Evolutionary conservation across 345 rosid genomes (phyloP).

Genomic region (Raphanus sativus): DNA sequence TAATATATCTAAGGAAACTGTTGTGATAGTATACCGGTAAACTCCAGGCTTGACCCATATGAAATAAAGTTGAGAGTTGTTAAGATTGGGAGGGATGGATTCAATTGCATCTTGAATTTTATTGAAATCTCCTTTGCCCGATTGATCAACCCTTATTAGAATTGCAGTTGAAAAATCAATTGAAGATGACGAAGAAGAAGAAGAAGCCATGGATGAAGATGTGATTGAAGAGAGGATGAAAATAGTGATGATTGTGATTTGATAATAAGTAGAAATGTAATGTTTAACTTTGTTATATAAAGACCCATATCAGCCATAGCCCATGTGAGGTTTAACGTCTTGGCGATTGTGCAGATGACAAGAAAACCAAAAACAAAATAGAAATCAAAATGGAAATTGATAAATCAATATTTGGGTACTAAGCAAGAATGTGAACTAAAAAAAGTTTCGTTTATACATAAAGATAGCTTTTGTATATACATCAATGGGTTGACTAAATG

Average conservation of each 20-base stretch:
- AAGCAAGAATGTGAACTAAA: conserved; percentile 29
- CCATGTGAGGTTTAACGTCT: conserved; percentile 42
- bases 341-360: conserved; percentile 33
- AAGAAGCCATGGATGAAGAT: conserved; percentile 35
- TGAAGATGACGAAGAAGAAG: conserved; percentile 12
- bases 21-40: conserved; percentile 48
- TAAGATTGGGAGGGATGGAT: conserved; percentile 49
- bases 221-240: conserved; percentile 26
- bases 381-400: not conserved
- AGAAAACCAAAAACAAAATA: conserved; percentile 20
- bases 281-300: conserved; percentile 21
- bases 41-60: conserved; percentile 70
- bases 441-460: conserved; percentile 20
- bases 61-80: conserved; percentile 44
- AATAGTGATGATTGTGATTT: not conserved
- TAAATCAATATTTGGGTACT: conserved; percentile 13
- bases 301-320: conserved; percentile 29
- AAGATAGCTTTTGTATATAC: not conserved
- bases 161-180: conserved; percentile 42
- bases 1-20: not conserved
- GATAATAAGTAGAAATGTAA: conserved; percentile 2
- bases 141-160: conserved; percentile 63
- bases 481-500: conserved; percentile 27
- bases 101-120: conserved; percentile 74
- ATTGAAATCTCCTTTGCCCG: conserved; percentile 64